These are phyloP conservation scores for Suhomyces wounanorum DNA, from an alignment of 1,139 yeast species.

Conservation along the genomic window DNA sequence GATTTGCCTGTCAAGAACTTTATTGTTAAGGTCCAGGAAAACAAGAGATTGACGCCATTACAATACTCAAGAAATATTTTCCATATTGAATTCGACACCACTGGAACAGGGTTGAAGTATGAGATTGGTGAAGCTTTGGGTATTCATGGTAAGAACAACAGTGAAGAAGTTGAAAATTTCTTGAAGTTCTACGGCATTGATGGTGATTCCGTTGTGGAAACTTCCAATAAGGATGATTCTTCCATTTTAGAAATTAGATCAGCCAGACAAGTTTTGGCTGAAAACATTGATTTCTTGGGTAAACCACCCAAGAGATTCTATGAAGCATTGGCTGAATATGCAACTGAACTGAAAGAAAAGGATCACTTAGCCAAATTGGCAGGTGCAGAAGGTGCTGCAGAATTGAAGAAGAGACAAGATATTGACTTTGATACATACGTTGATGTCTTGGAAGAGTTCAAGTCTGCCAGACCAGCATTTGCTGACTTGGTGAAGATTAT, in stretches of 20 bases:
- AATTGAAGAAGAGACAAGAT: slow-evolving; percentile 83
- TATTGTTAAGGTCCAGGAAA: slow-evolving; percentile 87
- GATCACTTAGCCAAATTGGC: slow-evolving; percentile 62
- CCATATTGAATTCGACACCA: slow-evolving; percentile 91
- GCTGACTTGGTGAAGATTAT: slow-evolving; percentile 70
- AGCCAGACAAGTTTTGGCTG: slow-evolving; percentile 75
- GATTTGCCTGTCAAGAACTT: slow-evolving; percentile 86
- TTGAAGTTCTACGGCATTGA: slow-evolving; percentile 71
- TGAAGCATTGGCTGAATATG: slow-evolving; percentile 75
- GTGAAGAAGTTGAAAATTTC: slow-evolving; percentile 65
- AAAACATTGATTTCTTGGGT: slow-evolving; percentile 85
- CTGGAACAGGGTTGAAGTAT: slow-evolving; percentile 89
- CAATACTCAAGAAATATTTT: slow-evolving; percentile 93
- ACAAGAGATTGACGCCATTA: slow-evolving; percentile 87
- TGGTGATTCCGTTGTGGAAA: slow-evolving; percentile 66
- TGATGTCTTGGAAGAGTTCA: slow-evolving; percentile 78
- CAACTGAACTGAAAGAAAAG: slow-evolving; percentile 69
- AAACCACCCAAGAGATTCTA: slow-evolving; percentile 95
- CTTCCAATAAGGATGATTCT: slow-evolving; percentile 69
- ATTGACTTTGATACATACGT: slow-evolving; percentile 79
- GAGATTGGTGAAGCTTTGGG: slow-evolving; percentile 98
- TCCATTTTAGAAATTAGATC: slow-evolving; percentile 69
- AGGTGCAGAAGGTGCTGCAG: slow-evolving; percentile 81
- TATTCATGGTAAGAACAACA: slow-evolving; percentile 84
- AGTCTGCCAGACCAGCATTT: slow-evolving; percentile 80